phyloP scores from a whole-genome alignment of 2,329 filamentous ascomycete species.

The Rutstroemia sp. region DNA sequence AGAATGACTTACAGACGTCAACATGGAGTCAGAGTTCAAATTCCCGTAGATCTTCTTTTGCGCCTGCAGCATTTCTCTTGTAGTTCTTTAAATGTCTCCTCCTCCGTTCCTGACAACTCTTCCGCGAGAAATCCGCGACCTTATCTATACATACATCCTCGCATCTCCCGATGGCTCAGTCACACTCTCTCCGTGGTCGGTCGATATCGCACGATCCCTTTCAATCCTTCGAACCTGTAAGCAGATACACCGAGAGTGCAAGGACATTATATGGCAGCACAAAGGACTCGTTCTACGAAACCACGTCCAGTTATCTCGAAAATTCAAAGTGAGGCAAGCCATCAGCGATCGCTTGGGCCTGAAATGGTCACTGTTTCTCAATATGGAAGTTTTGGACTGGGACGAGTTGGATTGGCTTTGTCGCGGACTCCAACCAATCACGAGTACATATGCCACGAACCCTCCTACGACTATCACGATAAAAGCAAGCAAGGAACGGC shows the following conservation, averaged over 20 bases:
- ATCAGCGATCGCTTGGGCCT: slow-evolving; percentile 2
- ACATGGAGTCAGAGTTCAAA: no score
- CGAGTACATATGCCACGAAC: background rate
- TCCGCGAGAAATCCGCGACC: slow-evolving; percentile 26
- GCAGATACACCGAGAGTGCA: slow-evolving; percentile 26
- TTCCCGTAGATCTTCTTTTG: no score
- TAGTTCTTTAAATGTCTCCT: slow-evolving; percentile 11
- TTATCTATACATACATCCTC: slow-evolving; percentile 25
- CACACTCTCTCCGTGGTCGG: slow-evolving; percentile 22
- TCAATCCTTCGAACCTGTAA: slow-evolving; percentile 26
- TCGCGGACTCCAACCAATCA: background rate
- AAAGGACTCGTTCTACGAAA: slow-evolving; percentile 18
- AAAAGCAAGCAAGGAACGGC: slow-evolving; percentile 20
- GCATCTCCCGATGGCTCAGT: slow-evolving; percentile 17
- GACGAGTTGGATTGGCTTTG: slow-evolving; percentile 26
- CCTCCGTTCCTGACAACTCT: slow-evolving; percentile 19
- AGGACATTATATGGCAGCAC: slow-evolving; percentile 25
- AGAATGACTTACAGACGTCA: no score
- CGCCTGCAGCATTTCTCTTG: no score
- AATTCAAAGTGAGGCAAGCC: background rate
- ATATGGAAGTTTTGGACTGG: slow-evolving; percentile 24
- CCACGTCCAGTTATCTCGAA: background rate
- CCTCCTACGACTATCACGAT: slow-evolving; percentile 17
- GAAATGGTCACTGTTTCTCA: slow-evolving; percentile 18
- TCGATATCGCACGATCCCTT: slow-evolving; percentile 22